Conservation (phyloP, 1,139 yeast species). For the Pneumocystis murina region DNA sequence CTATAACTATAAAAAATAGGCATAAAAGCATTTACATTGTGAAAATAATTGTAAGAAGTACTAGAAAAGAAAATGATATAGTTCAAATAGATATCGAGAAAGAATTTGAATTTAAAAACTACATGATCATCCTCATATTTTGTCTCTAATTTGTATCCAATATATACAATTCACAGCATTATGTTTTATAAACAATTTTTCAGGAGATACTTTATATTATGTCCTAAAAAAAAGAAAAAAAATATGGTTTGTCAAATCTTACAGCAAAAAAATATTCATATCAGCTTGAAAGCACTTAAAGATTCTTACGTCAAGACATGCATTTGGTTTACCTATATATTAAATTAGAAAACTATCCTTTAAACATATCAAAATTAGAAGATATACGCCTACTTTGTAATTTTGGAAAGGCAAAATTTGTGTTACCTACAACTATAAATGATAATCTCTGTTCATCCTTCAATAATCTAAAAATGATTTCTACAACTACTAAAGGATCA, state of each 20-base stretch:
- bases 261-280: neutral
- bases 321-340: neutral
- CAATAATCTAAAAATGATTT: neutral
- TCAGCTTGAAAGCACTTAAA: neutral
- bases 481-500: neutral
- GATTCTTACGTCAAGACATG: neutral
- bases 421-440: neutral
- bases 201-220: neutral
- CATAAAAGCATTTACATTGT: neutral
- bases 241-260: neutral
- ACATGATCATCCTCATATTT: too few relatives aligned
- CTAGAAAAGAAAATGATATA: neutral
- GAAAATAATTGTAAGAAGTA: neutral
- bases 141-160: neutral
- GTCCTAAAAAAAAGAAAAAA: neutral
- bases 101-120: neutral
- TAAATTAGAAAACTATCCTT: neutral
- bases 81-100: neutral
- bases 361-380: neutral
- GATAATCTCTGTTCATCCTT: neutral
- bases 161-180: neutral
- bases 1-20: neutral
- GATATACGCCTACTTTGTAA: neutral
- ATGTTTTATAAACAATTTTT: neutral
- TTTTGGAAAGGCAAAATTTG: neutral